A percentile compares a stretch with the other conserved stretches of the same genome.
Conservation (phyloP, 768 basidiomycete genomes). For the Phlebiopsis gigantea region DNA sequence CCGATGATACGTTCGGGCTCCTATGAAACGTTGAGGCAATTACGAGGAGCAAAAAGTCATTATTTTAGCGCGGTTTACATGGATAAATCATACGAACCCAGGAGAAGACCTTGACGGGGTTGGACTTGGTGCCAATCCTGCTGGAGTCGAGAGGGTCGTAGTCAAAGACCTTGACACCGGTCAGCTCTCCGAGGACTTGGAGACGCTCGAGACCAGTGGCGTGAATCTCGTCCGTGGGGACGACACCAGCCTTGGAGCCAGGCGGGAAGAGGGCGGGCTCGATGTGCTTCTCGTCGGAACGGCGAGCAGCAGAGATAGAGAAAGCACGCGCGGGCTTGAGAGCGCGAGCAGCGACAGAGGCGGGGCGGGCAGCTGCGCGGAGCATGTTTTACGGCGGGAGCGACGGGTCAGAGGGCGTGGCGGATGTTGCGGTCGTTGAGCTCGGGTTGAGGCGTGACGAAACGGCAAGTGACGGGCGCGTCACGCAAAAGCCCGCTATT, state of each 20-base stretch:
- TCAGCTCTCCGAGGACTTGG: slow-evolving; percentile 83
- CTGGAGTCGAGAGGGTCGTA: slow-evolving; percentile 77
- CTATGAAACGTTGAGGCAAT: slow-evolving; percentile 33
- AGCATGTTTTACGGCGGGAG: slow-evolving; percentile 7
- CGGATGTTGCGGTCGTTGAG: slow-evolving; percentile 19
- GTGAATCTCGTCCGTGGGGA: slow-evolving; percentile 84
- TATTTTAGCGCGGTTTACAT: not conserved
- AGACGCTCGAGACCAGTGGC: slow-evolving; percentile 96
- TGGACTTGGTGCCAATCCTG: slow-evolving; percentile 78
- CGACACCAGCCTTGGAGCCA: slow-evolving; percentile 67
- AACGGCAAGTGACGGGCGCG: slow-evolving; percentile 13
- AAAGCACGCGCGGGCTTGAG: slow-evolving; percentile 41
- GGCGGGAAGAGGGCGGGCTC: slow-evolving; percentile 66
- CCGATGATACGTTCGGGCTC: slow-evolving; percentile 82
- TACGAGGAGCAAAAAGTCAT: not conserved
- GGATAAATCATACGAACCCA: slow-evolving; percentile 50
- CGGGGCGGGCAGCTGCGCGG: slow-evolving; percentile 18
- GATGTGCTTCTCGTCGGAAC: slow-evolving; percentile 43
- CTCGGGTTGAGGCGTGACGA: slow-evolving; percentile 13
- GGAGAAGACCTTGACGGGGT: slow-evolving; percentile 86
- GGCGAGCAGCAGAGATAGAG: slow-evolving; percentile 49
- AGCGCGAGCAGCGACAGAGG: slow-evolving; percentile 19
- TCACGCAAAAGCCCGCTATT: slow-evolving; percentile 9
- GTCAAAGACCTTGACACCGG: slow-evolving; percentile 90
- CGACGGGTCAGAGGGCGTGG: slow-evolving; percentile 2